phyloP scores from a whole-genome alignment of 2,329 filamentous ascomycete species.

The Byssochlamys sp. region DNA sequence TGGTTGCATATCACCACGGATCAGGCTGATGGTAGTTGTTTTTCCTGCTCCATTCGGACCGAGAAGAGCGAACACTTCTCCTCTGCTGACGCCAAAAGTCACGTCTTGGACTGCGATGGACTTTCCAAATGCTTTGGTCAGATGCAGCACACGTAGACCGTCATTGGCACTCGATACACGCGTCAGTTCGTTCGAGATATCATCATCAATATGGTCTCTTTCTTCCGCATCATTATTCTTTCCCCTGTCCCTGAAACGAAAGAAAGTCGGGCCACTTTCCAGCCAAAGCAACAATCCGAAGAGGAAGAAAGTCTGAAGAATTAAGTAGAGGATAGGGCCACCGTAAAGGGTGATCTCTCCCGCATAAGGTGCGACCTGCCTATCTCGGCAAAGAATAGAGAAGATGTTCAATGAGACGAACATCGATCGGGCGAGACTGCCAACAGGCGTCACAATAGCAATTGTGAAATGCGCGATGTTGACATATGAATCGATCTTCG shows the following conservation, averaged over 20 bases:
- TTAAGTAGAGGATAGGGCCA: constrained; percentile 72
- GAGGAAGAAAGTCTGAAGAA: constrained; percentile 61
- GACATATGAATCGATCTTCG: constrained; percentile 58
- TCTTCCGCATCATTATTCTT: constrained; percentile 36
- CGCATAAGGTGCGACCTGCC: constrained; percentile 56
- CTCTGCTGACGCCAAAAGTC: constrained; percentile 67
- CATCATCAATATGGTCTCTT: constrained; percentile 39
- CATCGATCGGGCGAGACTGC: constrained; percentile 62
- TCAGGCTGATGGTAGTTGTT: constrained; percentile 76
- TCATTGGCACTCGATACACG: constrained; percentile 54
- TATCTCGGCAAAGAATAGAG: constrained; percentile 61
- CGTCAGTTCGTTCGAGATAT: constrained; percentile 55
- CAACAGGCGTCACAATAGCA: constrained; percentile 64
- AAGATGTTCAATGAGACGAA: constrained; percentile 77
- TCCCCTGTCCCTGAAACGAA: constrained; percentile 39
- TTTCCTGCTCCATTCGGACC: constrained; percentile 90
- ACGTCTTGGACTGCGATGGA: constrained; percentile 79
- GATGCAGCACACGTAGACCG: constrained; percentile 66
- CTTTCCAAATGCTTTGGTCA: constrained; percentile 69
- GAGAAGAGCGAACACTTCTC: constrained; percentile 79
- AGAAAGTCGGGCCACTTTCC: constrained; percentile 62
- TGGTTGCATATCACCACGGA: constrained; percentile 77
- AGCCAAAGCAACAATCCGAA: constrained; percentile 68
- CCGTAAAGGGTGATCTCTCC: constrained; percentile 66
- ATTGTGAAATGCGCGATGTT: constrained; percentile 66